Conservation (phyloP, 1,284 basidiomycete genomes). For the Jaminaea rosea region DNA sequence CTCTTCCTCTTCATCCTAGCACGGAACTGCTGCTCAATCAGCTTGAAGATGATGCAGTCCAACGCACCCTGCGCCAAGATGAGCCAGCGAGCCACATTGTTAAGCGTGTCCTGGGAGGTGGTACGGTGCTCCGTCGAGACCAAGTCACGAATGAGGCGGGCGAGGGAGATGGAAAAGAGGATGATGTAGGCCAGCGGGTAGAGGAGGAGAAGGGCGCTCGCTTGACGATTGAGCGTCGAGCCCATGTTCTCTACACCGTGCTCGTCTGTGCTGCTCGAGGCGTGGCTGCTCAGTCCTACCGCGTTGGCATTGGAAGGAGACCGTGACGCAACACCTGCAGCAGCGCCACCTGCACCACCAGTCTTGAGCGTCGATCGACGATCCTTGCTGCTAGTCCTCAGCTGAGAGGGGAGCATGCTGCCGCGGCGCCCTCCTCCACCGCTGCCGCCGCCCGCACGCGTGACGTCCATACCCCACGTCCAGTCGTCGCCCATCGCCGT, state of each 20-base stretch:
- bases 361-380: not conserved
- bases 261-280: constrained; percentile 15
- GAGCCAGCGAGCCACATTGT: constrained; percentile 22
- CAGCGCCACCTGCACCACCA: not conserved
- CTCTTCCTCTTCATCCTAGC: constrained; percentile 27
- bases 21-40: constrained; percentile 31
- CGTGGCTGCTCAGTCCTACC: not conserved
- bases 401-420: too few relatives aligned
- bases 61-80: constrained; percentile 37
- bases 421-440: too few relatives aligned
- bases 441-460: too few relatives aligned
- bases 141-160: constrained; percentile 21
- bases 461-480: constrained; percentile 33
- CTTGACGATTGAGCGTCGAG: constrained; percentile 35
- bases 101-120: constrained; percentile 18
- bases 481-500: constrained; percentile 19
- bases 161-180: constrained; percentile 33
- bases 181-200: constrained; percentile 32
- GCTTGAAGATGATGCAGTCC: constrained; percentile 39
- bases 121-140: constrained; percentile 8
- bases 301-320: too few relatives aligned
- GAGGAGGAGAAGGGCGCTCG: constrained; percentile 26
- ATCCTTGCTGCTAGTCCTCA: not conserved
- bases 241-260: constrained; percentile 31
- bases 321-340: not conserved